These are phyloP conservation scores for Penicillium steckii DNA, from an alignment of 495 filamentous ascomycete genomes.

Conservation along the genomic window DNA sequence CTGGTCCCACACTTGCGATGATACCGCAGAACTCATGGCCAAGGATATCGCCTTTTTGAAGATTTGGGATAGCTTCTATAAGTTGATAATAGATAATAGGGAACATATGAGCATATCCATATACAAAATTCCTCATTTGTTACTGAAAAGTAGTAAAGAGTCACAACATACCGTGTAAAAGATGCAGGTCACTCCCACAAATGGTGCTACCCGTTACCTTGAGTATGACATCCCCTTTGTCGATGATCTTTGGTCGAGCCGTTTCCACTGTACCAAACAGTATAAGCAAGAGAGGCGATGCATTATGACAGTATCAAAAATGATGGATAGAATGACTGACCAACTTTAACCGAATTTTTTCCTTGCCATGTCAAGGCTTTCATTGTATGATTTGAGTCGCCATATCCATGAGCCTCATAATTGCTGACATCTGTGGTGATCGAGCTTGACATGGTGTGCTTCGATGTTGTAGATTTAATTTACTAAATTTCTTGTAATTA, in stretches of 20 bases:
- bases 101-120: no score
- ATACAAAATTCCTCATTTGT: neutral
- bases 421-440: slow-evolving; percentile 32
- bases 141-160: neutral
- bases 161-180: slow-evolving; percentile 59
- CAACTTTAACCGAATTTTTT: slow-evolving; percentile 37
- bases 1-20: slow-evolving; percentile 68
- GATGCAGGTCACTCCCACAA: slow-evolving; percentile 83
- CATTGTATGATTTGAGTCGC: slow-evolving; percentile 18
- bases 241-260: slow-evolving; percentile 68
- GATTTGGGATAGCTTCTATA: slow-evolving; percentile 59
- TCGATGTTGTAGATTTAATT: no score
- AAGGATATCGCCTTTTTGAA: slow-evolving; percentile 82
- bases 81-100: neutral
- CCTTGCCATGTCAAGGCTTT: slow-evolving; percentile 35
- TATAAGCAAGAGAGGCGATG: neutral
- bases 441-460: no score
- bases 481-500: no score
- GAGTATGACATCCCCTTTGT: slow-evolving; percentile 76
- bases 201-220: slow-evolving; percentile 84
- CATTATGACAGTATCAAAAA: no score
- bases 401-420: slow-evolving; percentile 28
- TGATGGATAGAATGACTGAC: slow-evolving; percentile 16
- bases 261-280: slow-evolving; percentile 46
- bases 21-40: slow-evolving; percentile 89